Evolutionary conservation across 2,329 filamentous ascomycete genomes (phyloP), one percentile per base, ranked within the genome.

Genomic region (Helicocarpus griseus): DNA sequence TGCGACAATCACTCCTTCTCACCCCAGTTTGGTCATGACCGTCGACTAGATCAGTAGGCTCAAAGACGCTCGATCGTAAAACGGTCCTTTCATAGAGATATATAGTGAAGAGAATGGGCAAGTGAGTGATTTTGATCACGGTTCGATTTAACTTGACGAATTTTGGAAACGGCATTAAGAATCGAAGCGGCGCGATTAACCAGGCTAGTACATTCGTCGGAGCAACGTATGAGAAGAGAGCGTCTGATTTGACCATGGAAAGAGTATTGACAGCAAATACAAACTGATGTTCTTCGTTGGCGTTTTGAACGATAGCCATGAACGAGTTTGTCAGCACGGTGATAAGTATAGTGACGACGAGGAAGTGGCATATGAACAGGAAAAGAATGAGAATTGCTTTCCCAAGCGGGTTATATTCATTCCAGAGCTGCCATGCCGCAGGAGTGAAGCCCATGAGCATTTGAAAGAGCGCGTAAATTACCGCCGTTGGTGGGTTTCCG

Each of bases 191-290:
- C 61, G 89, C 89, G 26, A 95, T 74, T 0, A 91, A 65, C 91
- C 90, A 97, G 1, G 88, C 90, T 56, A 96, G 79, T 28, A 96
- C 86, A 64, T 97, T 97, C 13, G 87, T 85, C 0, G 91, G 91
- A 1, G 91, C 87, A 54, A 96, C 81, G 65, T 96, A 96, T 3
- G 89, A 94, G 73, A 97, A 97, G 0, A 96, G 74, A 0, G 89
- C 87, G 65, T 97, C 91, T n/a, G 93, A 95, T 68, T 96, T 97
- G 58, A 96, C 91, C 87, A 95, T 94, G 4, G 89, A 94, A 47
- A 96, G 95, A 4, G 91, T 94, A 64, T 96, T 97, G 66, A 97
- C 89, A 0, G 91, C 91, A 63, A 97, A 96, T 2, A 96, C 71
- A 64, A 95, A 96, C 57, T 84, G 81, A 60, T 96, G 90, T 69